Conservation (phyloP, 1,284 basidiomycete genomes). For the Pascua sp. region DNA sequence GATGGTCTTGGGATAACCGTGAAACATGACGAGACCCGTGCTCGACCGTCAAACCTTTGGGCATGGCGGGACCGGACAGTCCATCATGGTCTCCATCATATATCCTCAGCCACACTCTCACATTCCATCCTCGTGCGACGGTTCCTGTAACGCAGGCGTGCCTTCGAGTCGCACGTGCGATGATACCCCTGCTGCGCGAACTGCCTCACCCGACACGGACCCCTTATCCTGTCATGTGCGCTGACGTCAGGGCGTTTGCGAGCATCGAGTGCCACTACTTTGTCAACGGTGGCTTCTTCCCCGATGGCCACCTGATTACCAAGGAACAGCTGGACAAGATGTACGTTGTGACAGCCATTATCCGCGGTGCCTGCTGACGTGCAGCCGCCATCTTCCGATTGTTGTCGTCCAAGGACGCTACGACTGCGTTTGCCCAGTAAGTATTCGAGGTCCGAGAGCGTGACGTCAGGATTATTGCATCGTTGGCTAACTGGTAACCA, state of each 20-base stretch:
- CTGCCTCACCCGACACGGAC: too few species aligned
- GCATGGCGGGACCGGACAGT: too few species aligned
- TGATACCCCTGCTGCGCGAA: background rate
- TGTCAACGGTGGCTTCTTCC: constrained; percentile 79
- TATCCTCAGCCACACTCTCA: too few species aligned
- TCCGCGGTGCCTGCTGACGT: background rate
- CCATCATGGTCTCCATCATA: too few species aligned
- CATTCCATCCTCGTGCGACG: too few species aligned
- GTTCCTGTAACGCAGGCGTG: too few species aligned
- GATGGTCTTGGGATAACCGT: too few species aligned
- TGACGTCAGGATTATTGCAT: background rate
- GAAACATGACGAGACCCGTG: too few species aligned
- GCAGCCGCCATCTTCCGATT: constrained; percentile 79
- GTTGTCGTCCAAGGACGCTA: constrained; percentile 76
- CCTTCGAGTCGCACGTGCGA: too few species aligned
- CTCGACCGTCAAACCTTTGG: too few species aligned
- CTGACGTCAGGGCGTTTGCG: constrained; percentile 67
- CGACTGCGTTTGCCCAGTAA: constrained; percentile 54
- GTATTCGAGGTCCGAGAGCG: constrained; percentile 3
- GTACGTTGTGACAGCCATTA: constrained; percentile 50
- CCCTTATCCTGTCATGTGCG: too few species aligned
- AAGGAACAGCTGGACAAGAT: constrained; percentile 85
- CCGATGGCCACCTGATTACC: constrained; percentile 81
- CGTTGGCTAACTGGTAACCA: background rate
- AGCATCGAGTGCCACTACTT: constrained; percentile 93